Conservation (phyloP, 1,284 basidiomycete species). For the Apiotrichum mycotoxinovorans region DNA sequence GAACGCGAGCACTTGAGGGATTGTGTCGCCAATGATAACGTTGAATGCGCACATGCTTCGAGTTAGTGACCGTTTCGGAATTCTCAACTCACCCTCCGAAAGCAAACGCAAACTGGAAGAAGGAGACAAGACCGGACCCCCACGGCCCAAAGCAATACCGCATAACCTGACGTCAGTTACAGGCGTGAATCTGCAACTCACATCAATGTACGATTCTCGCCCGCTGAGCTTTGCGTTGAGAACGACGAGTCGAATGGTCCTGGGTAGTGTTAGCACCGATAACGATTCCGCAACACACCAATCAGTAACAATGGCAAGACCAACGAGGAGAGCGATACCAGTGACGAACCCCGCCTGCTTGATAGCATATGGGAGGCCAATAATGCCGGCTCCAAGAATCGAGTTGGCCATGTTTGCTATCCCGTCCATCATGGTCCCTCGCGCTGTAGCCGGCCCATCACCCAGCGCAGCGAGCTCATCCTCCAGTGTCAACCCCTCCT, state of each 20-base stretch:
- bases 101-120: conserved; percentile 97
- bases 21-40: conserved; percentile 87
- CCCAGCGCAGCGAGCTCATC: conserved; percentile 23
- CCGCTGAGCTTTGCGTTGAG: conserved; percentile 95
- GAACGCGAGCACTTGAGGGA: conserved; percentile 87
- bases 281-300: conserved; percentile 57
- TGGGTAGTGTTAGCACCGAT: background rate
- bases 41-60: conserved; percentile 92
- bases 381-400: conserved; percentile 92
- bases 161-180: conserved; percentile 62
- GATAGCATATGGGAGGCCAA: conserved; percentile 89
- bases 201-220: conserved; percentile 84
- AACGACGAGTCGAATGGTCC: conserved; percentile 88
- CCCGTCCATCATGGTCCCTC: conserved; percentile 44
- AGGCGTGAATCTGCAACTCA: conserved; percentile 21
- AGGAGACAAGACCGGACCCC: conserved; percentile 85
- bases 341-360: conserved; percentile 88
- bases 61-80: background rate
- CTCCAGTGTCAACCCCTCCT: conserved; percentile 9
- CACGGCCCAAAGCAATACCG: conserved; percentile 85
- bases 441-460: conserved; percentile 32
- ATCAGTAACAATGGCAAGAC: conserved; percentile 81
- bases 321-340: conserved; percentile 74
- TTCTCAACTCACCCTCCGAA: conserved; percentile 66
- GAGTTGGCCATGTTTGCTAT: conserved; percentile 71